Evolutionary conservation across 1,284 basidiomycete genomes (phyloP), one percentile per base, ranked within the genome.

Genomic region (Malassezia vespertilionis): DNA sequence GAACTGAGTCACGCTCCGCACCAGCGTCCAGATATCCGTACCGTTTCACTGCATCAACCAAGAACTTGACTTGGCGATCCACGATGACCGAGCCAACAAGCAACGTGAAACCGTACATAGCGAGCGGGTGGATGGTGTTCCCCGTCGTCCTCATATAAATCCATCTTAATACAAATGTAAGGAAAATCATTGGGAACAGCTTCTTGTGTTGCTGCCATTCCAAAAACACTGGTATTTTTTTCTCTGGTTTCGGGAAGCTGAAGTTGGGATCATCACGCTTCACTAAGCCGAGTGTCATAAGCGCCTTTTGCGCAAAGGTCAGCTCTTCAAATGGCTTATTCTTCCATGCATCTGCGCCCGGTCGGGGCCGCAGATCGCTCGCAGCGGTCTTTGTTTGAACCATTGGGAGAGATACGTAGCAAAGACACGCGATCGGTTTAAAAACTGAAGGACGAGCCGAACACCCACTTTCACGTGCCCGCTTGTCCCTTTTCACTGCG

Each of bases 1-100:
- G 63, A 0, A 65, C 45, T 6, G 54, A 43, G 43, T 67, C 63
- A 5, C 65, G 39, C 5, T 33, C 30, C 0, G 33, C 43, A 0
- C 31, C 21, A 9, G 56, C 56, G 33, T 67, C 65, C 30, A 67
- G 55, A 33, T 49, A 63, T 5, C 65, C 65, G 21, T 60, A 56
- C 14, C 40, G 44, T 12, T 40, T 15, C 14, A 44, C 42, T 6
- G 56, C 27, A n/a, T 40, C 30, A 9, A 53, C 41, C 4, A 60
- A 31, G 12, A 44, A 36, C 15, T 53, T 49, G 23, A 63, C 21
- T 4, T 51, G 20, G 17, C 44, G 46, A 15, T 46, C 18, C 10
- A 56, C 53, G 31, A 63, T 60, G 4, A 40, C 6, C 9, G 48
- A 56, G 37, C 60, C 40, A 42, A 39, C 47, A 3, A 53, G 12